phyloP scores from a whole-genome alignment of 2,329 filamentous ascomycete species.

The Clarireedia sp. region DNA sequence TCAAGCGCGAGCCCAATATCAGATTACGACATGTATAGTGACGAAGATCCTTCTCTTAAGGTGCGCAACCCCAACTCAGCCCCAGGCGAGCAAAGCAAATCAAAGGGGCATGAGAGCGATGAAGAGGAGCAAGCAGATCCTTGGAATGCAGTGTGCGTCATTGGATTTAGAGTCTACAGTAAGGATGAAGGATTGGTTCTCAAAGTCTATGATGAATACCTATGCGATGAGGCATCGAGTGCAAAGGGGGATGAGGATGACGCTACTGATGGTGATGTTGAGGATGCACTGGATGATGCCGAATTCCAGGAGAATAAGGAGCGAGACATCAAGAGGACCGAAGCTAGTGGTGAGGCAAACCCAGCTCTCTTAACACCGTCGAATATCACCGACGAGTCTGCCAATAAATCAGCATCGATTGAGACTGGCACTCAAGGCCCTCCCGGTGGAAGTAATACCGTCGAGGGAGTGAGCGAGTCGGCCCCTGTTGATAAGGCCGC shows the following conservation, averaged over 20 bases:
- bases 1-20: conserved; percentile 52
- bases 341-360: background rate
- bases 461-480: too few species aligned
- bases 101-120: conserved; percentile 21
- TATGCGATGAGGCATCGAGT: background rate
- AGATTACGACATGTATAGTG: conserved; percentile 51
- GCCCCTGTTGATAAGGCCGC: too few species aligned
- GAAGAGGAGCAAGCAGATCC: conserved; percentile 33
- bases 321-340: background rate
- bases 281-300: conserved; percentile 18
- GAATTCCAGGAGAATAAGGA: conserved; percentile 13
- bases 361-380: background rate
- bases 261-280: conserved; percentile 18
- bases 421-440: too few species aligned
- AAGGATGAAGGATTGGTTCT: conserved; percentile 35
- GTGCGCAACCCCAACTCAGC: conserved; percentile 32
- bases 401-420: too few species aligned
- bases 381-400: too few species aligned
- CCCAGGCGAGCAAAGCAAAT: conserved; percentile 15
- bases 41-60: conserved; percentile 48
- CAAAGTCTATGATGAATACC: conserved; percentile 17
- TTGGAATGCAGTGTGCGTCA: conserved; percentile 37
- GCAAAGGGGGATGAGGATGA: conserved; percentile 8
- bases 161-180: conserved; percentile 36
- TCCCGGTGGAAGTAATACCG: too few species aligned